Conservation (phyloP, 1,284 basidiomycete species). For the Puccinia triticina region DNA sequence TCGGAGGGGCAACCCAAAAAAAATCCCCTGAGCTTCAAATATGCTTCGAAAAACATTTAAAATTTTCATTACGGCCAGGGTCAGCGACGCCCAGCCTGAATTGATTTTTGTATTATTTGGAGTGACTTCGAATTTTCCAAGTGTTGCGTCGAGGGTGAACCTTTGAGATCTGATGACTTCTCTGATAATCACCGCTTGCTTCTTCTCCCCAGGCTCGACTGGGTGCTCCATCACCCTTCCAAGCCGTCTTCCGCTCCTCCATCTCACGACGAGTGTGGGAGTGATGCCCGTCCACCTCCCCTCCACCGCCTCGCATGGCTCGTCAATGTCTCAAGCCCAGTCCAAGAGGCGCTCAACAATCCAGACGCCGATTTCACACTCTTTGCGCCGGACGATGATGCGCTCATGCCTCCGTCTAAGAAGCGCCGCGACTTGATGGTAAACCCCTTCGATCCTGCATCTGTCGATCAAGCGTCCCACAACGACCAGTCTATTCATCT, state of each 20-base stretch:
- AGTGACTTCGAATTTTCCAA: too few species aligned
- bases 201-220: constrained; percentile 35
- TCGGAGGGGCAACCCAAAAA: neutral
- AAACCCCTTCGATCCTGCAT: neutral
- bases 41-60: too few species aligned
- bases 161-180: too few species aligned
- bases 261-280: too few species aligned
- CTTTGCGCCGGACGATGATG: constrained; percentile 57
- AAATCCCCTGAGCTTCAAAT: too few species aligned
- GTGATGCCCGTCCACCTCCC: constrained; percentile 48
- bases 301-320: constrained; percentile 56
- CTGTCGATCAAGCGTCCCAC: neutral
- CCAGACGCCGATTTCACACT: constrained; percentile 53
- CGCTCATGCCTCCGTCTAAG: constrained; percentile 55
- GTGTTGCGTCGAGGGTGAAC: too few species aligned
- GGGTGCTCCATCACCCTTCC: constrained; percentile 21
- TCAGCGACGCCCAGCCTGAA: too few species aligned
- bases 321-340: constrained; percentile 53
- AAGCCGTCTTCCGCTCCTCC: constrained; percentile 34
- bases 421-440: neutral
- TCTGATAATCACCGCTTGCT: too few species aligned
- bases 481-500: constrained; percentile 2
- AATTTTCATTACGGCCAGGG: too few species aligned
- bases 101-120: too few species aligned
- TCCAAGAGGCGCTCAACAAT: constrained; percentile 17